Evolutionary conservation across 2,329 filamentous ascomycete species (phyloP), one percentile per base, ranked within the genome.

Genomic region (Fusarium guadeloupense): DNA sequence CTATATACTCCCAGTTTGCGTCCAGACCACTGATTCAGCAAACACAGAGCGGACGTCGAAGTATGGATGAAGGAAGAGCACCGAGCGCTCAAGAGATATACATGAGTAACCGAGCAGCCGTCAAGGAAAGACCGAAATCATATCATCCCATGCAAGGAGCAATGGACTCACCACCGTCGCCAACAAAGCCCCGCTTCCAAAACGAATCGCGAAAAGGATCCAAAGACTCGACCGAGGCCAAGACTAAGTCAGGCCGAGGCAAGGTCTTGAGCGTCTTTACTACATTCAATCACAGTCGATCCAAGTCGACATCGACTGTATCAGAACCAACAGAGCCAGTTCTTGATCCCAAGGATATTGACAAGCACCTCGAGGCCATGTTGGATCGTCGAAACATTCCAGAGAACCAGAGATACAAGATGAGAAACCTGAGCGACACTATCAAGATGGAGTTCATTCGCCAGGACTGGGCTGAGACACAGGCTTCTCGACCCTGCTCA

Each of bases 361-460:
- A 85, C 59, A 77, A 75, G 53, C 83, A 86, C 60, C 80, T 87
- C 41, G 85, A 89, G 68, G 85, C 83, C 4, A 82, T 86, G 75
- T 74, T 96, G 75, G 92, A 97, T 73, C 88, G 93, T 16, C 86
- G 94, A 62, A 97, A 98, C 70, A 96, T 98, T 49, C 93, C 94
- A 4, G 91, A 96, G 71, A 91, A 97, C 63, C 93, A 97, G 81
- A 85, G 94, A 50, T 92, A 94, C 75, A 96, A 96, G 78, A 97
- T 99, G 93, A 86, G 94, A 39, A 93, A 89, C 52, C 80, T 99
- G 57, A 92, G 91, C 61, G 85, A 92, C 64, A 90, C 91, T 30
- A 93, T 98, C 79, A 99, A 99, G 77, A 91, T 93, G 72, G 93
- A 98, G 72, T 96, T 99, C 69, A 93, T 98, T 69, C 89, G 89